phyloP scores from a whole-genome alignment of 108 stramenopile genomes.

The Fistulifera solaris region DNA sequence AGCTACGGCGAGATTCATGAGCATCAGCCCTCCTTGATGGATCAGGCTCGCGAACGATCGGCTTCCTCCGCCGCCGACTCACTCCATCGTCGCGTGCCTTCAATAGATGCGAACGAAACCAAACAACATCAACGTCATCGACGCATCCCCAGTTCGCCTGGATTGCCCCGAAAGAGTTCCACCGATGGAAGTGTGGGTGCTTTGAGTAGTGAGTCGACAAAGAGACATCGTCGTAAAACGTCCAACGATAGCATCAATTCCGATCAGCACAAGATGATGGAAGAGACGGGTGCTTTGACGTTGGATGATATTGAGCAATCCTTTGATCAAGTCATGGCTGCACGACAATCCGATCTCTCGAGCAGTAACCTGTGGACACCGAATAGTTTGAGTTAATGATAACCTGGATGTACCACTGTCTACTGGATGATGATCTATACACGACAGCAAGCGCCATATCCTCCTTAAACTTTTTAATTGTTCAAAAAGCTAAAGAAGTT shows the following conservation, averaged over 20 bases:
- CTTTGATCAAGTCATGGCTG: constrained; percentile 1
- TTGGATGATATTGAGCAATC: constrained; percentile 1
- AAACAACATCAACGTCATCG: not conserved
- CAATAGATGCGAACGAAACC: not conserved
- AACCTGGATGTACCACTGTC: no score
- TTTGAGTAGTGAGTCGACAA: not conserved
- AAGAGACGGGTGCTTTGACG: not conserved
- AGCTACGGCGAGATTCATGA: constrained; percentile 40
- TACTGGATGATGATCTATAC: no score
- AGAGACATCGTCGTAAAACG: not conserved
- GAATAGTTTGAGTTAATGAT: no score
- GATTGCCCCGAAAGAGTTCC: not conserved
- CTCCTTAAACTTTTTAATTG: no score
- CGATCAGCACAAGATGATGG: not conserved
- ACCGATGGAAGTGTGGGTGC: no score
- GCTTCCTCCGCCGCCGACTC: constrained; percentile 22
- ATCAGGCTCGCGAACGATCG: constrained; percentile 34
- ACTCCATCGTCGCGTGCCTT: constrained; percentile 1
- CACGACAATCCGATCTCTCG: no score
- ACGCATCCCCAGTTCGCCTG: not conserved
- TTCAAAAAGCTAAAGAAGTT: no score
- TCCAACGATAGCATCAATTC: not conserved
- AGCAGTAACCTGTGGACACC: no score
- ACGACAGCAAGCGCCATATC: no score
- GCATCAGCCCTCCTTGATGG: constrained; percentile 39